Conservation (phyloP, 2,329 filamentous ascomycete genomes). For the Neofusicoccum kwambonambiense region DNA sequence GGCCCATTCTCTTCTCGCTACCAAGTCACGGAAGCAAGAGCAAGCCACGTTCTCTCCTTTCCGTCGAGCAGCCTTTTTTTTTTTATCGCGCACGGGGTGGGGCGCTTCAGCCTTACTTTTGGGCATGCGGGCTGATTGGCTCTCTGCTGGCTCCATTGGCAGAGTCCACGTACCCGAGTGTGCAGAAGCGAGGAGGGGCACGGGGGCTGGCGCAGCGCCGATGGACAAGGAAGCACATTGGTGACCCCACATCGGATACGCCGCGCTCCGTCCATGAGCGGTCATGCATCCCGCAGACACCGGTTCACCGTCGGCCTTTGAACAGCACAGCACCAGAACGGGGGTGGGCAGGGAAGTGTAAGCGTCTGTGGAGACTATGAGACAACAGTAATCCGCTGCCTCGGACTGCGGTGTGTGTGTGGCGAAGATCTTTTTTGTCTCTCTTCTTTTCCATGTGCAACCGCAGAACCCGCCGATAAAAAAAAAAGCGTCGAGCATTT, state of each 20-base stretch:
- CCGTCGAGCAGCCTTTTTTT: background rate
- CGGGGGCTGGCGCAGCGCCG: background rate
- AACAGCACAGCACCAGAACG: too few relatives aligned
- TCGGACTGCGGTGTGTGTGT: background rate
- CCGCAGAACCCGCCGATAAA: background rate
- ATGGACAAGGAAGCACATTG: background rate
- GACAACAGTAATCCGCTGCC: background rate
- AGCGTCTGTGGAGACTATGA: background rate
- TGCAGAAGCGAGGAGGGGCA: background rate
- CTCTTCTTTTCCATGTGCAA: background rate
- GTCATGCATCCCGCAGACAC: background rate
- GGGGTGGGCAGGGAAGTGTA: background rate
- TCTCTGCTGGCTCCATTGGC: too few relatives aligned
- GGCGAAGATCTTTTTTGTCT: background rate
- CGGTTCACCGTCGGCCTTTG: background rate
- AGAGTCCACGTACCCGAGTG: too few relatives aligned
- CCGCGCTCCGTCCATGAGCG: background rate
- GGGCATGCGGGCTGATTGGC: background rate
- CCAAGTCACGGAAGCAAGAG: background rate
- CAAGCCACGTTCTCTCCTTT: background rate
- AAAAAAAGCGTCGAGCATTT: background rate
- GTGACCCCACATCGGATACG: slow-evolving; percentile 9
- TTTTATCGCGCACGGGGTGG: background rate
- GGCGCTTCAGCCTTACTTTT: slow-evolving; percentile 8
- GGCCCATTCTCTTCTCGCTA: background rate